phyloP scores from a whole-genome alignment of 1,139 yeast genomes.

The Candida tunisiensis region DNA sequence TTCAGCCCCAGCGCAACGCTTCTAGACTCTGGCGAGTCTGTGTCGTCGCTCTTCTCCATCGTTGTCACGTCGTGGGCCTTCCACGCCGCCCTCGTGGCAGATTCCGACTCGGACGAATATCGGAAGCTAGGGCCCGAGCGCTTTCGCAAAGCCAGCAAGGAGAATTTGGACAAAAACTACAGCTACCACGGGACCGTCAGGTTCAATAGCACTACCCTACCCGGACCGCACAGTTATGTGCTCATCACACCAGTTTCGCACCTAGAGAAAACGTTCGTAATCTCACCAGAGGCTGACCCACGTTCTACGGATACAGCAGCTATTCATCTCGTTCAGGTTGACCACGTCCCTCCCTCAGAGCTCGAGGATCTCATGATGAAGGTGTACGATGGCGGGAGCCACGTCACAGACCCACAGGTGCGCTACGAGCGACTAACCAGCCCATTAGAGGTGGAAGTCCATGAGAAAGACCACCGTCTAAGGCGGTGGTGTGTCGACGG shows the following conservation, averaged over 20 bases:
- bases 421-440: slow-evolving; percentile 9
- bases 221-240: slow-evolving; percentile 47
- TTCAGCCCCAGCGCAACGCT: slow-evolving; percentile 34
- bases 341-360: slow-evolving; percentile 20
- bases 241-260: slow-evolving; percentile 42
- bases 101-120: slow-evolving; percentile 53
- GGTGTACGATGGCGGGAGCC: slow-evolving; percentile 43
- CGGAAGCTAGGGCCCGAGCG: slow-evolving; percentile 47
- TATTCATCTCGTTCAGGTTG: slow-evolving; percentile 40
- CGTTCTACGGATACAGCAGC: slow-evolving; percentile 21
- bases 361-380: slow-evolving; percentile 41
- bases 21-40: slow-evolving; percentile 1
- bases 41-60: slow-evolving; percentile 12
- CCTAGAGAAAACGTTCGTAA: slow-evolving; percentile 51
- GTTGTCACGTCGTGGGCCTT: slow-evolving; percentile 76
- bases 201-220: slow-evolving; percentile 7
- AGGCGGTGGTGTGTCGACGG: slow-evolving; percentile 23
- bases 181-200: slow-evolving; percentile 28
- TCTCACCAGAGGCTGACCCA: slow-evolving; percentile 55
- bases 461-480: slow-evolving; percentile 8
- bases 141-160: slow-evolving; percentile 50
- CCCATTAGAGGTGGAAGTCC: slow-evolving; percentile 6
- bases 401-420: slow-evolving; percentile 25
- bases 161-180: slow-evolving; percentile 32
- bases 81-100: slow-evolving; percentile 75